A percentile compares a stretch with the other conserved stretches of the same genome.
Conservation (phyloP, 352 stramenopile species). For the Globisporangium splendens region DNA sequence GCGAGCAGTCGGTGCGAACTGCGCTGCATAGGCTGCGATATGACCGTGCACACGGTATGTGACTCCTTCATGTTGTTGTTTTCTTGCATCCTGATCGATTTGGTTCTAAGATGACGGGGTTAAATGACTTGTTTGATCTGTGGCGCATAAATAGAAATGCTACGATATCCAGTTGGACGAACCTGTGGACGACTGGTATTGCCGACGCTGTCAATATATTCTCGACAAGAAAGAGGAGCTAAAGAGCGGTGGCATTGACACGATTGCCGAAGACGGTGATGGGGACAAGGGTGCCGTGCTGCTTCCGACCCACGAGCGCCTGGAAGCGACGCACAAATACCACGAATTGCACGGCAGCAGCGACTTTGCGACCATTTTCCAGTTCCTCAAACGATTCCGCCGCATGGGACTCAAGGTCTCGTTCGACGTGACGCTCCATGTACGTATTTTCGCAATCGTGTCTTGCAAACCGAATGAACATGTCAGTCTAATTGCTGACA, state of each 20-base stretch:
- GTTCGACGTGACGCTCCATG: constrained; percentile 38
- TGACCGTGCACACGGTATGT: constrained; percentile 65
- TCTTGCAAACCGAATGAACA: not conserved
- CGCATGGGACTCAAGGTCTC: constrained; percentile 49
- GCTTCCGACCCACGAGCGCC: constrained; percentile 34
- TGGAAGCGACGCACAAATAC: constrained; percentile 26
- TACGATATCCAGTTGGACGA: constrained; percentile 47
- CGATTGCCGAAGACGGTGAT: not conserved
- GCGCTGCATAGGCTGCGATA: constrained; percentile 56
- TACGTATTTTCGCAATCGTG: constrained; percentile 18
- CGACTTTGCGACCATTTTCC: constrained; percentile 57
- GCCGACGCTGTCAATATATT: constrained; percentile 50
- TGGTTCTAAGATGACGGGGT: not conserved
- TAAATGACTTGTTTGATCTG: not conserved
- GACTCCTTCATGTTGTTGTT: not conserved
- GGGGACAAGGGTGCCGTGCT: not conserved
- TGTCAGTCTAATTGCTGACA: not conserved
- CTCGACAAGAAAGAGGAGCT: constrained; percentile 30
- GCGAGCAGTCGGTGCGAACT: constrained; percentile 47
- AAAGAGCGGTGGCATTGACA: constrained; percentile 10
- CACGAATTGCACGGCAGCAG: constrained; percentile 35
- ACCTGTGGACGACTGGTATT: constrained; percentile 45
- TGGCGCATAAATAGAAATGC: constrained; percentile 26
- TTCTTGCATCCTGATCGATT: not conserved
- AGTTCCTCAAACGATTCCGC: constrained; percentile 68